These are phyloP conservation scores for Senna tora DNA, from an alignment of 306 rosid genomes.

Conservation along the genomic window DNA sequence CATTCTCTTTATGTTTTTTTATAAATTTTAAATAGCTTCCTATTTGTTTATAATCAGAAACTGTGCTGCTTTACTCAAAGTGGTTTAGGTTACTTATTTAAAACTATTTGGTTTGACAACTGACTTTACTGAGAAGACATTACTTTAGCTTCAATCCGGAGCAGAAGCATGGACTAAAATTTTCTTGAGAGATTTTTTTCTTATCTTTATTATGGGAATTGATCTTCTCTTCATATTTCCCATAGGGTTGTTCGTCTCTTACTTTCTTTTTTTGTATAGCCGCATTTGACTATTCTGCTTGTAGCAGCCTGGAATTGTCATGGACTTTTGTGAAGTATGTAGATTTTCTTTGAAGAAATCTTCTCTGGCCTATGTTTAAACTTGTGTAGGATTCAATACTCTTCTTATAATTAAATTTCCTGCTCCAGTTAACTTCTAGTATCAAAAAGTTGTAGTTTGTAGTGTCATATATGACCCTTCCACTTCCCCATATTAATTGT, in stretches of 20 bases:
- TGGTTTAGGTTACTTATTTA: not conserved
- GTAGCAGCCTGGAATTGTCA: slow-evolving; percentile 5
- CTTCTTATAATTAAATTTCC: not conserved
- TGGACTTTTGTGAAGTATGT: slow-evolving; percentile 21
- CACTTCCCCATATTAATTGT: slow-evolving; percentile 3
- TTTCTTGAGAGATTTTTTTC: slow-evolving; percentile 4
- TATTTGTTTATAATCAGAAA: not conserved
- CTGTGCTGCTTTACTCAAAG: not conserved
- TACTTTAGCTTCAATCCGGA: not conserved
- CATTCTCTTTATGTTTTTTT: too few species aligned
- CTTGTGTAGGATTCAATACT: slow-evolving; percentile 3
- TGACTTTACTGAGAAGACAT: not conserved
- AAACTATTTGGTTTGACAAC: slow-evolving; percentile 7
- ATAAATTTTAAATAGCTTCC: not conserved
- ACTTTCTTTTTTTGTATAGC: slow-evolving; percentile 23
- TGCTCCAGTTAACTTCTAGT: slow-evolving; percentile 13
- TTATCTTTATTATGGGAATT: slow-evolving; percentile 2
- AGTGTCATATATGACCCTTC: slow-evolving; percentile 11
- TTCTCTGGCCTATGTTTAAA: slow-evolving; percentile 16
- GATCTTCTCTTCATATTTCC: slow-evolving; percentile 5
- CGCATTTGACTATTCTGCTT: not conserved
- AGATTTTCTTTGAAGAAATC: slow-evolving; percentile 9
- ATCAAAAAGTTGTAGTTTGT: not conserved
- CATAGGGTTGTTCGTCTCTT: slow-evolving; percentile 16
- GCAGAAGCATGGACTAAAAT: not conserved